Evolutionary conservation across 495 filamentous ascomycete species (phyloP), one percentile per base, ranked within the genome.

Genomic region (Daldinia decipiens): DNA sequence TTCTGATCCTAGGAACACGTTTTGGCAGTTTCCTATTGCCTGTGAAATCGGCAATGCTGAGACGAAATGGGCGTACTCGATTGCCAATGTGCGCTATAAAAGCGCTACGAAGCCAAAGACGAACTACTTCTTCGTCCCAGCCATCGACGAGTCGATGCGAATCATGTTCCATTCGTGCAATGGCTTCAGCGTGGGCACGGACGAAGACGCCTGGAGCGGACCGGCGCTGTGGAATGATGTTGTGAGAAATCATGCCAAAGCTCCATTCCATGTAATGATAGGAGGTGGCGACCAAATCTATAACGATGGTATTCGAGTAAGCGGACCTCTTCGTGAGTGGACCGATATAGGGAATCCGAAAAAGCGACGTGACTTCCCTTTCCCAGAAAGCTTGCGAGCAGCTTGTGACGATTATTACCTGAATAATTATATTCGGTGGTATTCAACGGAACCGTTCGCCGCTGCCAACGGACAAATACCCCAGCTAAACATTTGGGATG

Each of bases 91-190:
- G 73, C 81, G 77, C 4, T 82, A 86, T 43, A 69, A 76, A 21
- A 77, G 80, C 75, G 58, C 74, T 29, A 81, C 80, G 24, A 84
- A 87, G 69, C 79, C 79, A n/a, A 73, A 74, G 55, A 78, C 80
- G 31, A 85, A 86, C 65, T 71, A 70, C 63, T 97, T 97, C 78
- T 90, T 86, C 56, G 86, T 97, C 15, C 95, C 95, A 2, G 91
- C 93, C 3, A 81, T 82, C 54, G 81, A 87, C 29, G 89, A 97
- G 79, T 94, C 91, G 24, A 97, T 98, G 94, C 88, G 94, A 68
- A 91, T 97, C 65, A 93, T 97, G 86, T 97, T 98, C 81, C 90
- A 97, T 80, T 97, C 93, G 29, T 97, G 94, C 81, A 98, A 97
- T 81, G 95, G 95, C 54, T 97, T 98, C 80, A 95, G 92, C 45